Evolutionary conservation across 306 rosid genomes (phyloP), one percentile per base, ranked within the genome.

Genomic region (Ochetophila trinervis): DNA sequence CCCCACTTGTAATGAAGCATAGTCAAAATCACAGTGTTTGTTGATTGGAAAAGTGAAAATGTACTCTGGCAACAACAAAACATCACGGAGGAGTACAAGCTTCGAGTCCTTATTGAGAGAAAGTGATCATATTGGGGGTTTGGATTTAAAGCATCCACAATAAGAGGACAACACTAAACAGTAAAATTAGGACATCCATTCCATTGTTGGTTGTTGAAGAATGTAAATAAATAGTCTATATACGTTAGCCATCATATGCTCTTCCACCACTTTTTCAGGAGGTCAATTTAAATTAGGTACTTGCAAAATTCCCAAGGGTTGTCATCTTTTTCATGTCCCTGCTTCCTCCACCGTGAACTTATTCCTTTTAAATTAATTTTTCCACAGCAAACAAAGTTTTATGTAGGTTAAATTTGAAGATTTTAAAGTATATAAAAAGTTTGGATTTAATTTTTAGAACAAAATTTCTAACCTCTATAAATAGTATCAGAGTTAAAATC

Each of bases 81-180:
- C 68, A 65, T 51, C 59, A 65, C 83, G 81, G 85, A 80, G 70
- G 40, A 66, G 82, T 87, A 82, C 85, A 65, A 32, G 59, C 27
- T 71, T 51, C 58, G 8, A 62, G 76, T 76, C 55, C 79, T 1
- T 50, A 49, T 19, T 35, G 27, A 16, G 14, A 60, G 68, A 16
- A 69, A 60, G 53, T 54, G 19, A 52, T 54, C 53, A 49, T 18
- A 35, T 8, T 21, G 48, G 9, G 17, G 61, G 8, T 53, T 51
- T 45, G 30, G 27, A 37, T 32, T 12, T 55, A 36, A 48, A 75
- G 65, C 70, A 74, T 37, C 45, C 45, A 44, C 56, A 20, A n/a
- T 5, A 6, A 40, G n/a, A n/a, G 73, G 59, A 7, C 66, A 45
- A 50, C 9, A 14, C 56, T 32, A 36, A 51, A 83, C 88, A 78